Evolutionary conservation across 1,284 basidiomycete genomes (phyloP).

Genomic region (Puccinia polysora): DNA sequence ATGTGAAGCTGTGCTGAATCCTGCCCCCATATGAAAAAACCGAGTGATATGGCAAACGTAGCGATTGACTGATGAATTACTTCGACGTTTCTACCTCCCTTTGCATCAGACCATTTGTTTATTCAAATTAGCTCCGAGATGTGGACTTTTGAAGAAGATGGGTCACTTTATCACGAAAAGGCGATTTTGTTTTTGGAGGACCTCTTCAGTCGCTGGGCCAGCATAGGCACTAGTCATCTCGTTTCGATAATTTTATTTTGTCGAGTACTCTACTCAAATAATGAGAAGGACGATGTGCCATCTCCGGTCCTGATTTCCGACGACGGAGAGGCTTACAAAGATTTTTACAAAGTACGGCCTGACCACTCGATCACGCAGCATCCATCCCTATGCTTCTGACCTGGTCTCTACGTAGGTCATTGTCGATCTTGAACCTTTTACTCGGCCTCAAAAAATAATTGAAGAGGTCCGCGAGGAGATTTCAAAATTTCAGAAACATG

Average conservation of each 20-base stretch:
- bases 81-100: background rate
- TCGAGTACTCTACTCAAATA: slow-evolving; percentile 81
- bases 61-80: background rate
- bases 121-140: slow-evolving; percentile 93
- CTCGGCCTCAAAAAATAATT: slow-evolving; percentile 80
- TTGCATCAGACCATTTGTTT: slow-evolving; percentile 62
- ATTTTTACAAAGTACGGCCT: slow-evolving; percentile 61
- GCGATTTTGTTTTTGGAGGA: slow-evolving; percentile 80
- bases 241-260: slow-evolving; percentile 92
- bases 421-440: slow-evolving; percentile 80
- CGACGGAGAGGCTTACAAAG: slow-evolving; percentile 78
- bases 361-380: background rate
- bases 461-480: slow-evolving; percentile 62
- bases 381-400: background rate
- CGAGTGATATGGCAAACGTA: background rate
- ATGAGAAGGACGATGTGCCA: slow-evolving; percentile 65
- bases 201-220: slow-evolving; percentile 74
- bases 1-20: slow-evolving; percentile 50
- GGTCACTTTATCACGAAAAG: slow-evolving; percentile 92
- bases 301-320: slow-evolving; percentile 66
- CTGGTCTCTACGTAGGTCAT: slow-evolving; percentile 64
- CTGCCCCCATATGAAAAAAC: background rate
- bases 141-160: slow-evolving; percentile 96
- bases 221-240: slow-evolving; percentile 80
- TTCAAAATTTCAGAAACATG: slow-evolving; percentile 42